Evolutionary conservation across 1,284 basidiomycete genomes (phyloP).

Genomic region (Spongiforma sp.): DNA sequence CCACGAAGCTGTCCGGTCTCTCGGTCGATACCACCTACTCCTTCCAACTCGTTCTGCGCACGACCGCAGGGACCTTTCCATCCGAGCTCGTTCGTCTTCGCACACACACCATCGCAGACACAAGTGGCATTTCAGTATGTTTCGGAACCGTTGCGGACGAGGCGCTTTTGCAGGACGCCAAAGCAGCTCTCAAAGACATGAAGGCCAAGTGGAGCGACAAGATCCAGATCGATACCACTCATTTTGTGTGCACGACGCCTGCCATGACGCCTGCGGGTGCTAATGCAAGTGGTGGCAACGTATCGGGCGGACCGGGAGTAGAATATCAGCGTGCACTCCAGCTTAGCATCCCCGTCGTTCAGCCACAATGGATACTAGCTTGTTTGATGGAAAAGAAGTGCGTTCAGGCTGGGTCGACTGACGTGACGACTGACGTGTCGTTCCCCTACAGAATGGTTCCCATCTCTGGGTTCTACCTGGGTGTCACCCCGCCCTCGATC

Average conservation of each 20-base stretch:
- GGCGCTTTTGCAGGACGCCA: constrained; percentile 77
- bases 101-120: constrained; percentile 94
- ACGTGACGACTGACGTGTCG: constrained; percentile 20
- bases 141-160: constrained; percentile 88
- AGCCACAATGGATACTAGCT: constrained; percentile 89
- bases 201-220: constrained; percentile 84
- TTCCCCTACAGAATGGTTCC: constrained; percentile 75
- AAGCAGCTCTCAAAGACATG: constrained; percentile 81
- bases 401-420: too few relatives aligned
- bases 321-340: constrained; percentile 93
- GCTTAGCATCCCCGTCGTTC: constrained; percentile 88
- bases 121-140: constrained; percentile 91
- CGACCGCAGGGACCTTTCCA: constrained; percentile 87
- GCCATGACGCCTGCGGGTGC: constrained; percentile 69
- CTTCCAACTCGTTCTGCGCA: constrained; percentile 91
- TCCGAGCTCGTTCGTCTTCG: constrained; percentile 83
- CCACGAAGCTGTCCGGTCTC: constrained; percentile 89
- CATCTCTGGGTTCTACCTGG: constrained; percentile 83
- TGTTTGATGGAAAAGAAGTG: constrained; percentile 84
- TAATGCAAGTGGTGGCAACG: constrained; percentile 49
- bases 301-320: constrained; percentile 65
- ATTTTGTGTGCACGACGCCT: constrained; percentile 94
- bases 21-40: constrained; percentile 89
- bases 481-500: constrained; percentile 59
- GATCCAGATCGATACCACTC: constrained; percentile 96